Percentiles rank a stretch among this genome's conserved stretches.
Conservation (phyloP, 2,329 filamentous ascomycete genomes). For the Aspergillus japonicus region DNA sequence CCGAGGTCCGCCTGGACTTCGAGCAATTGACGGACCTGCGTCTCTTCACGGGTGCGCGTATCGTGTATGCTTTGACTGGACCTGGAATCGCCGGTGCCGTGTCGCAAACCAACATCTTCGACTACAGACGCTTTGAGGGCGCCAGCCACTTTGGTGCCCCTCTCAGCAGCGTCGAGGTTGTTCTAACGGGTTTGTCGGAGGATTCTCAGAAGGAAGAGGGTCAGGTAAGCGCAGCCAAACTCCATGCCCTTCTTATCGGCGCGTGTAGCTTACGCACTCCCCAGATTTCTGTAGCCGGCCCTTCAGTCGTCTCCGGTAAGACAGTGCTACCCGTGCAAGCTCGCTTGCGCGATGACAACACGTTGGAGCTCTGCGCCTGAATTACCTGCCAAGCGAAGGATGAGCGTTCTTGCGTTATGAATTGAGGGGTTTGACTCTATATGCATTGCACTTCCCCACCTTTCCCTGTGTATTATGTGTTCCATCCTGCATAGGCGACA, state of each 20-base stretch:
- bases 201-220: slow-evolving; percentile 52
- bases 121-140: slow-evolving; percentile 64
- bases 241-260: background rate
- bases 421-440: background rate
- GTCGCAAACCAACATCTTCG: slow-evolving; percentile 82
- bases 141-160: slow-evolving; percentile 77
- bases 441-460: background rate
- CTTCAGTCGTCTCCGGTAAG: slow-evolving; percentile 69
- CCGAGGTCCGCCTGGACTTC: slow-evolving; percentile 64
- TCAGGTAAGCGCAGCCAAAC: slow-evolving; percentile 52
- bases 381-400: background rate
- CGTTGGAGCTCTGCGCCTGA: slow-evolving; percentile 54
- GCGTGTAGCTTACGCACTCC: slow-evolving; percentile 16
- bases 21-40: slow-evolving; percentile 75
- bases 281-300: slow-evolving; percentile 70
- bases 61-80: slow-evolving; percentile 82
- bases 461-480: background rate
- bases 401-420: background rate
- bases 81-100: slow-evolving; percentile 83
- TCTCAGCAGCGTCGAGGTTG: slow-evolving; percentile 74
- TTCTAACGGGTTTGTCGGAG: slow-evolving; percentile 52
- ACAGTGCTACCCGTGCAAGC: slow-evolving; percentile 63
- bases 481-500: background rate
- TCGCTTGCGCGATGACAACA: slow-evolving; percentile 69
- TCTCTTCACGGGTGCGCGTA: slow-evolving; percentile 73